phyloP scores from a whole-genome alignment of 1,139 yeast genomes.

The Blastobotrys proliferans region DNA sequence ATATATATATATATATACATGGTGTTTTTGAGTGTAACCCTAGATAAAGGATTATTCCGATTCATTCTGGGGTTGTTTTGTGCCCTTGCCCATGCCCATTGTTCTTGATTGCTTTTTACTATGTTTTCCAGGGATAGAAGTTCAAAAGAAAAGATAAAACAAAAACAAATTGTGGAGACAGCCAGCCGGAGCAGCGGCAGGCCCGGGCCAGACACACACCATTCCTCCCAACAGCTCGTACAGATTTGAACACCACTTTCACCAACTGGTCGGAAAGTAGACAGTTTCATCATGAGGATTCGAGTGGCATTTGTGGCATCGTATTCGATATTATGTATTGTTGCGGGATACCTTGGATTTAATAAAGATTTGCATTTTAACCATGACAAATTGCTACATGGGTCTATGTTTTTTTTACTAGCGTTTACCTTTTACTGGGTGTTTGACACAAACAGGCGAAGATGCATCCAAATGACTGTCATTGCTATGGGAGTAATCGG shows the following conservation, averaged over 20 bases:
- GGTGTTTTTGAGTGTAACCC: too few relatives aligned
- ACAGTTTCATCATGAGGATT: constrained; percentile 15
- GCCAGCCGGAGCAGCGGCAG: too few relatives aligned
- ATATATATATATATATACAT: neutral
- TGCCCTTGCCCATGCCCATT: neutral
- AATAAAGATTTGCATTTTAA: constrained; percentile 41
- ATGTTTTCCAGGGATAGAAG: too few relatives aligned
- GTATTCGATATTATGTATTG: constrained; percentile 29
- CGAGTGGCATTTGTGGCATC: constrained; percentile 24
- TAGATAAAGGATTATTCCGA: too few relatives aligned
- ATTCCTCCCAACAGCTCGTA: too few relatives aligned
- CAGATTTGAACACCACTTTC: constrained; percentile 1
- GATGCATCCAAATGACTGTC: constrained; percentile 43
- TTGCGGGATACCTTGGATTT: constrained; percentile 45
- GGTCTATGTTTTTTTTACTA: constrained; percentile 46
- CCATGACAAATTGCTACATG: constrained; percentile 56
- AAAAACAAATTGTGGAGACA: too few relatives aligned
- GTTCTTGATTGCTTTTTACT: too few relatives aligned
- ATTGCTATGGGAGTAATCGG: constrained; percentile 44
- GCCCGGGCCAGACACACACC: too few relatives aligned
- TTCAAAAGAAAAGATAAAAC: neutral
- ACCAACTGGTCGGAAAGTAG: neutral
- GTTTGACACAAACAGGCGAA: constrained; percentile 43
- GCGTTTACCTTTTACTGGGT: constrained; percentile 55
- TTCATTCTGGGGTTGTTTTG: too few relatives aligned